phyloP scores from a whole-genome alignment of 176 grass and related monocot genomes.

The Lolium perenne region DNA sequence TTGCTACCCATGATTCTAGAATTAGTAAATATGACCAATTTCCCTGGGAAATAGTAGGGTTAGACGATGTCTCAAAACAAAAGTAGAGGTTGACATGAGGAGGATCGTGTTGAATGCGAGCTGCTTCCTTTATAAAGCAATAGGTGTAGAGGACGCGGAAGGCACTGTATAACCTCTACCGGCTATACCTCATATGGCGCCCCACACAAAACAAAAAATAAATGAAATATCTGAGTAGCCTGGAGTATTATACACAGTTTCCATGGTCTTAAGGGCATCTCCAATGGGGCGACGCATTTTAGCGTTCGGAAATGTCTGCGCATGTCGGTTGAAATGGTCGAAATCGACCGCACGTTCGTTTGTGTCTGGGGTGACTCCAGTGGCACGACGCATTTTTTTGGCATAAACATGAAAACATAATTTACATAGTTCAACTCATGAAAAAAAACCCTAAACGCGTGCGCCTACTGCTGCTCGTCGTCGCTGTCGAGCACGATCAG shows the following conservation, averaged over 20 bases:
- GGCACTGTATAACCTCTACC: background rate
- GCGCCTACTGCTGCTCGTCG: no score
- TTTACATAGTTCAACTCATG: no score
- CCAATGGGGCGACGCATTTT: no score
- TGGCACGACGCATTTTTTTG: no score
- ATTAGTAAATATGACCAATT: constrained; percentile 52
- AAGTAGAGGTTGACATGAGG: background rate
- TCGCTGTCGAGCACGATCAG: no score
- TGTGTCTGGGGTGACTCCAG: no score
- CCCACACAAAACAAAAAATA: background rate
- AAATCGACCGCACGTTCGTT: no score
- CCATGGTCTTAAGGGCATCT: background rate
- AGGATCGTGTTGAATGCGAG: constrained; percentile 7
- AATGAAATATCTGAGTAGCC: background rate
- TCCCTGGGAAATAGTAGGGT: constrained; percentile 24
- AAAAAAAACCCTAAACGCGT: no score
- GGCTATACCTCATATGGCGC: background rate
- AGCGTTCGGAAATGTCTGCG: no score
- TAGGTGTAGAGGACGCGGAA: constrained; percentile 21
- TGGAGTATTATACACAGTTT: background rate
- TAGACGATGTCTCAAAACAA: background rate
- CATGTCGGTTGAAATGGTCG: no score
- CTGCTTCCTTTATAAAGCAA: constrained; percentile 25
- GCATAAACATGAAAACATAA: no score
- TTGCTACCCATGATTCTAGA: constrained; percentile 46